Evolutionary conservation across 1,284 basidiomycete genomes (phyloP).

Genomic region (Leucoagaricus sp.): DNA sequence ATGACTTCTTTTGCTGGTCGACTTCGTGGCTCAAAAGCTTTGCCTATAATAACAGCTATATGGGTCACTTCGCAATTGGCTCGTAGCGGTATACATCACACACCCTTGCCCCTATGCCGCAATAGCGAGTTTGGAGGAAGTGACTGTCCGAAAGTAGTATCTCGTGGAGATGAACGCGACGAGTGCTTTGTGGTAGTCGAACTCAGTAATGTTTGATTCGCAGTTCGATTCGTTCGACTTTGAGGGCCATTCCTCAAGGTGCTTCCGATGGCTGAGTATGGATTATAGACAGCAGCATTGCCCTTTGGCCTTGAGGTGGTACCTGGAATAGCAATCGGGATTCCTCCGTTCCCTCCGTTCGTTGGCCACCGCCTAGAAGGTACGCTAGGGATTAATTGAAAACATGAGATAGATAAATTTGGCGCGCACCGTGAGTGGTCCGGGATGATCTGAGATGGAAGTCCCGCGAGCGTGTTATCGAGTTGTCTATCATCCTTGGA

Average conservation of each 20-base stretch:
- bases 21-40: neutral
- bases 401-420: neutral
- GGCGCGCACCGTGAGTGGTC: neutral
- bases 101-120: constrained; percentile 9
- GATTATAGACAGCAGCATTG: neutral
- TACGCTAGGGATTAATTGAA: neutral
- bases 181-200: neutral
- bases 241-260: neutral
- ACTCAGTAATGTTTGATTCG: constrained; percentile 6
- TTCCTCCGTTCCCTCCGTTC: no score
- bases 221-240: constrained; percentile 5
- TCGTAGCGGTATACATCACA: neutral
- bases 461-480: neutral
- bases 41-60: constrained; percentile 3
- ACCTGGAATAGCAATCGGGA: no score
- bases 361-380: constrained; percentile 7
- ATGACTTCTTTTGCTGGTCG: constrained; percentile 11
- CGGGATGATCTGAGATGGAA: neutral
- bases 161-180: constrained; percentile 1
- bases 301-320: neutral
- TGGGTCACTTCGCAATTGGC: neutral
- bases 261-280: neutral
- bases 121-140: neutral
- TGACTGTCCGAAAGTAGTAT: neutral
- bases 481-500: constrained; percentile 10